phyloP scores from a whole-genome alignment of 176 grass and related monocot species.

The Cenchrus fungigraminus region DNA sequence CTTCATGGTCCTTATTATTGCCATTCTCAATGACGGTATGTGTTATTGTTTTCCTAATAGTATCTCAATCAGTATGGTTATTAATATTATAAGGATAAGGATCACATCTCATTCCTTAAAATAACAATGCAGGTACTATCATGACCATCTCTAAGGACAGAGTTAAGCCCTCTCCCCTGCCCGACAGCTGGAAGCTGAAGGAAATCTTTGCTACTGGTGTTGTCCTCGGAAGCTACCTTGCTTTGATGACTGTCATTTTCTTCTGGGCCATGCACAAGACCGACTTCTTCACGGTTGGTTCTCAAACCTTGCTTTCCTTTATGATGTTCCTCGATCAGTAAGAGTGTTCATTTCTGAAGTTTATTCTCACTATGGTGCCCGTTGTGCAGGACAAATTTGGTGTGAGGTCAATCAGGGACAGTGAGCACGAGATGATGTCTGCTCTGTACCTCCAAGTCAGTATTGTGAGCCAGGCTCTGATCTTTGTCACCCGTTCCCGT shows the following conservation, averaged over 20 bases:
- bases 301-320: neutral
- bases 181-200: constrained; percentile 97
- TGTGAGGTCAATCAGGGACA: constrained; percentile 70
- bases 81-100: neutral
- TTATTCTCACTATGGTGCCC: constrained; percentile 11
- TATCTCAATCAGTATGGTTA: neutral
- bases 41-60: constrained; percentile 15
- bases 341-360: neutral
- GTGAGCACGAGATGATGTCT: constrained; percentile 75
- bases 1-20: constrained; percentile 99
- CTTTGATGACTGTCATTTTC: constrained; percentile 95
- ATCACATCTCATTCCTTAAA: constrained; percentile 10
- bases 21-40: constrained; percentile 96
- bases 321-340: neutral
- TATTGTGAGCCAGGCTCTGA: constrained; percentile 95
- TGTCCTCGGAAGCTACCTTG: constrained; percentile 86
- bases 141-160: constrained; percentile 99
- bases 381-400: constrained; percentile 79
- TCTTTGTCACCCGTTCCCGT: constrained; percentile 91
- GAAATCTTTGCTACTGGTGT: constrained; percentile 95
- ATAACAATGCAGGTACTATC: constrained; percentile 71
- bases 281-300: constrained; percentile 78
- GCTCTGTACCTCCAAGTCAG: constrained; percentile 98
- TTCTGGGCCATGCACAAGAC: constrained; percentile 92
- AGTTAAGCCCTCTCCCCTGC: constrained; percentile 87